Evolutionary conservation across 2,329 filamentous ascomycete species (phyloP).

Genomic region (Colletotrichum liriopes): DNA sequence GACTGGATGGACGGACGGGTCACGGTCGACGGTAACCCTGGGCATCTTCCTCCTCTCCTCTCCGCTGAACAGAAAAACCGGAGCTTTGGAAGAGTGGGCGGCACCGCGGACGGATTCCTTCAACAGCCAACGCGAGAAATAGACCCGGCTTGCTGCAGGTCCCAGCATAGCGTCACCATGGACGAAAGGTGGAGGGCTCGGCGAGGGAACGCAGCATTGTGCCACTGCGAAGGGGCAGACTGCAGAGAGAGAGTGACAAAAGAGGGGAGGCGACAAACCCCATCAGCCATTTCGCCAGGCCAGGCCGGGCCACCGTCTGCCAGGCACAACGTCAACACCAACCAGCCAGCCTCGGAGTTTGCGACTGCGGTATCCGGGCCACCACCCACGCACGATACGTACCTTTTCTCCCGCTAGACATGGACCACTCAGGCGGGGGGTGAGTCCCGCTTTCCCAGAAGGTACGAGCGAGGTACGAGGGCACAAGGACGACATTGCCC

Average conservation of each 20-base stretch:
- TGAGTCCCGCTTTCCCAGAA: slow-evolving; percentile 24
- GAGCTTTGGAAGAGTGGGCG: slow-evolving; percentile 34
- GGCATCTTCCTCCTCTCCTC: slow-evolving; percentile 13
- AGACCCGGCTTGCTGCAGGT: slow-evolving; percentile 40
- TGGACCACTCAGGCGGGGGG: slow-evolving; percentile 23
- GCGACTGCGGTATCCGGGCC: slow-evolving; percentile 1
- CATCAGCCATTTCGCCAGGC: slow-evolving; percentile 6
- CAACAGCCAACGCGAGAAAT: slow-evolving; percentile 37
- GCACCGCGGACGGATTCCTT: slow-evolving; percentile 35
- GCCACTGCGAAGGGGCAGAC: not conserved
- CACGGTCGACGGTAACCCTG: not conserved
- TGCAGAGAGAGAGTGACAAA: not conserved
- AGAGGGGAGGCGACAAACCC: slow-evolving; percentile 18
- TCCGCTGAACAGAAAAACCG: slow-evolving; percentile 29
- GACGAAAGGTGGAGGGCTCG: slow-evolving; percentile 32
- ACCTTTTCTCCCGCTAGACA: slow-evolving; percentile 7
- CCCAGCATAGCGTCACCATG: slow-evolving; percentile 39
- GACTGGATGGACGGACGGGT: not conserved
- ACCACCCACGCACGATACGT: slow-evolving; percentile 15
- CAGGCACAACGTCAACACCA: slow-evolving; percentile 25
- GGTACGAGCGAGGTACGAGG: slow-evolving; percentile 1
- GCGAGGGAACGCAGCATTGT: slow-evolving; percentile 13
- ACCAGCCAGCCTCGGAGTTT: slow-evolving; percentile 22
- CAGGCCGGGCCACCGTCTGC: not conserved
- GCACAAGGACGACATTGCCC: not conserved